Evolutionary conservation across 768 basidiomycete genomes (phyloP), one percentile per base, ranked within the genome.

Genomic region (Lactarius evosmus): DNA sequence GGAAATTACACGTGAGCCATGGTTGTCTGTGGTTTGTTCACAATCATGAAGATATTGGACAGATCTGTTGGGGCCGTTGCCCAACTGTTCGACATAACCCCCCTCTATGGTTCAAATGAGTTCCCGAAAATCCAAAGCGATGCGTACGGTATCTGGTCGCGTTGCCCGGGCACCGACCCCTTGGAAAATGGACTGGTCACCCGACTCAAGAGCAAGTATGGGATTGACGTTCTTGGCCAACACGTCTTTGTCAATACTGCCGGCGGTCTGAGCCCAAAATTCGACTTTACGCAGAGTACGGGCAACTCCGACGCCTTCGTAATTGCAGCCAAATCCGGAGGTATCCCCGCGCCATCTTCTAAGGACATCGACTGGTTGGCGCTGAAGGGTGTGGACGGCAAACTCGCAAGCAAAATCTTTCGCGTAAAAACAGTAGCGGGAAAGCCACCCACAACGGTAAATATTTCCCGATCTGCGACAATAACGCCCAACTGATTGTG

Each of bases 41-140:
- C 12, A 4, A 17, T 32, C 29, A 67, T 32, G 4, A 29, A 12
- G 19, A 33, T 6, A 12, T 46, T 5, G n/a, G n/a, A 27, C 30
- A 69, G 68, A 8, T 51, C 34, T 50, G 17, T 29, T 16, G 68
- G 68, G 46, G 67, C 68, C 7, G 22, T 61, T 22, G 68, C 66
- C 2, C 30, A 56, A n/a, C 2, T 69, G 30, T 61, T 53, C 54
- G 66, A 67, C 52, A 58, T 67, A 3, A 56, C 66, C 17, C 52
- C 56, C 22, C 46, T 67, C 7, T 34, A 14, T 27, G 9, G n/a
- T 19, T 25, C 3, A 14, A 22, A 7, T 3, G 33, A 50, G 4
- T 67, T 63, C 32, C 25, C 7, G n/a, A 44, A 9, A 7, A 56
- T 69, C 25, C 56, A 62, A 49, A 1, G 12, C 7, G 36, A 33